A percentile compares a stretch with the other conserved stretches of the same genome.
Evolutionary conservation across 2,329 filamentous ascomycete genomes (phyloP).

Genomic region (Fusarium piperis): DNA sequence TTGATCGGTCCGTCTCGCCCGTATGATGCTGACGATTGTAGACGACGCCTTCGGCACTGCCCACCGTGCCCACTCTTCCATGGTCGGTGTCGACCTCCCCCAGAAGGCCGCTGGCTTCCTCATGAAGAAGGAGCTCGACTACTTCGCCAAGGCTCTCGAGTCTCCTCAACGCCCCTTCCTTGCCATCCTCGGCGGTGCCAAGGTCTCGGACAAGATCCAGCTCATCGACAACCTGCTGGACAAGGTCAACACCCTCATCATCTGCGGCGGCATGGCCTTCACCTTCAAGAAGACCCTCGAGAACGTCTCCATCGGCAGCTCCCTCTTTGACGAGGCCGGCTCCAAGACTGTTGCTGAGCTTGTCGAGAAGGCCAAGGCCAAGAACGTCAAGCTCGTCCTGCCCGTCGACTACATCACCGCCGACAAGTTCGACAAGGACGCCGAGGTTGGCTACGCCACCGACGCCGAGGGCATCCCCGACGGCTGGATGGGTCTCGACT

Average conservation of each 20-base stretch:
- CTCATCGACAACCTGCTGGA: conserved; percentile 98
- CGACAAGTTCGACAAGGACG: conserved; percentile 91
- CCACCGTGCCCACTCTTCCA: conserved; percentile 98
- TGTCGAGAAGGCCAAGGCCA: conserved; percentile 94
- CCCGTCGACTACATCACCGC: conserved; percentile 96
- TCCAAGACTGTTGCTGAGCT: conserved; percentile 89
- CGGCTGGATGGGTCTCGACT: conserved; percentile 98
- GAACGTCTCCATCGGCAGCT: conserved; percentile 87
- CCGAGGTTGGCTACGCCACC: conserved; percentile 81
- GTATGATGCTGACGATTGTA: conserved; percentile 50
- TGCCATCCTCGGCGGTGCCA: conserved; percentile 96
- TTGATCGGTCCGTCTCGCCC: not conserved
- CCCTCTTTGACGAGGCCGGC: conserved; percentile 92
- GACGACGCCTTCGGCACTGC: conserved; percentile 99
- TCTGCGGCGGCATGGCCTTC: conserved; percentile 98
- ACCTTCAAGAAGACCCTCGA: conserved; percentile 99
- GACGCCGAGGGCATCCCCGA: conserved; percentile 92
- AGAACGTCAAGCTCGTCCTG: conserved; percentile 94
- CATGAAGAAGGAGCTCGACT: conserved; percentile 99
- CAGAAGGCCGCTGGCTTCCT: conserved; percentile 98
- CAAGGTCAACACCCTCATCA: conserved; percentile 96
- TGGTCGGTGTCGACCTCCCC: conserved; percentile 95
- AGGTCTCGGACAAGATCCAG: conserved; percentile 99
- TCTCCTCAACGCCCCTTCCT: conserved; percentile 94
- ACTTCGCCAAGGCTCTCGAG: conserved; percentile 98